Base-by-base conservation (phyloP, 2,329 filamentous ascomycete species). In the Westerdykella ornata region DNA sequence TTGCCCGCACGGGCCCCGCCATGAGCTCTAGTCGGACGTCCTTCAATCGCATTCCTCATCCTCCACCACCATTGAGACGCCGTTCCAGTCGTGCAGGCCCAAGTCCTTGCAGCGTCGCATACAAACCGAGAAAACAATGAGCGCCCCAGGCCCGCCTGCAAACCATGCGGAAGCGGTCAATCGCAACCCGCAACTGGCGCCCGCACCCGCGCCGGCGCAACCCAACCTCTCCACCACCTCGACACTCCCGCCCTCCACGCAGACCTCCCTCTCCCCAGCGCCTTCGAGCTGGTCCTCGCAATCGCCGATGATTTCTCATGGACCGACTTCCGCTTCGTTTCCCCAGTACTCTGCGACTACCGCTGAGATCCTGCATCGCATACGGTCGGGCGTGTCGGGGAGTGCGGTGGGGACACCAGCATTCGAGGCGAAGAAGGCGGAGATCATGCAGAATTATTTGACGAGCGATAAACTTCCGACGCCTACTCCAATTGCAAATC, bases 381-480 rank as follows among this genome's bases (percentile, higher is more conserved):
- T 66, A 15, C 59, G 63, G 38, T 63, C 63, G 19, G 30, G 30
- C 5, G 66, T 60, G 43, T 51, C 54, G 29, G 60, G 60, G 14
- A 55, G 58, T 49, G 51, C 57, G 22, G 58, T 60, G 20, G 62
- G 65, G 3, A 64, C 62, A 14, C 62, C 67, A 18, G 68, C 63
- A 15, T 72, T 67, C 51, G 68, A 72, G 48, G 69, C 69, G 13
- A 71, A 71, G 45, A 63, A 67, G 38, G 68, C 70, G 43, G 65
- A 70, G 45, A 65, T 73, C 12, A 54, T 72, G 45, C 66, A 68
- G 49, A 67, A 55, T 43, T 72, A 72, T 57, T 60, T 65, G 26
- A 72, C 68, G 12, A 68, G 67, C 47, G 66, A 69, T 48, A 68
- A 67, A 41, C 53, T 70, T 32, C 60, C 61, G 12, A 63, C 68